Base-by-base conservation (phyloP, 768 basidiomycete species). In the Rhodosporidiobolus odoratus region DNA sequence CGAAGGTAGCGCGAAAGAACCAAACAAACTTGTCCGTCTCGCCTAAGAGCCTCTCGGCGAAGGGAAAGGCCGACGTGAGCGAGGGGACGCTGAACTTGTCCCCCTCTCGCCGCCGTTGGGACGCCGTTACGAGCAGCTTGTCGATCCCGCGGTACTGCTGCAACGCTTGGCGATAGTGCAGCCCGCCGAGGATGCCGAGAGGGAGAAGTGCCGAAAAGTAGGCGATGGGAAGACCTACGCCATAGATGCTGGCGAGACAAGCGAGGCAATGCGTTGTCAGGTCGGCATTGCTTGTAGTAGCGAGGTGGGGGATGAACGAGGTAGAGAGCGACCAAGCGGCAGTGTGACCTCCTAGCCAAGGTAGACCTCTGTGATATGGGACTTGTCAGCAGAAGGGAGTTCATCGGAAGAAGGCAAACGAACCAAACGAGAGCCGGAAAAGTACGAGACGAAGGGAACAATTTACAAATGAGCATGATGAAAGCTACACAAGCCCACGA, bases 391-490 rank as follows among this genome's bases (percentile, higher is more conserved):
- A 7, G 35, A 15, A n/a, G 23, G 25, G 15, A 13, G 37, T 23
- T 3, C 12, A 10, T 4, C 40, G n/a, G 12, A 19, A 32, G 10
- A 47, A 10, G 15, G 15, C 38, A 34, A 47, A 57, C 13, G 37
- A 30, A 34, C 19, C 43, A 47, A 27, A 59, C 35, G 43, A 45
- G 47, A 30, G 65, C 37, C 13, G 48, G n/a, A 50, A 50, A 8
- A 50, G 48, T 9, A 8, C 21, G 48, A 1, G n/a, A 19, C n/a
- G n/a, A 25, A 21, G 15, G 12, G 25, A 9, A 21, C 3, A 40
- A 41, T 54, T 58, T n/a, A 71, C 65, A 30, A 1, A 30, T 34
- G n/a, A 66, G 40, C 63, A 71, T 64, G 13, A 63, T 35, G 4
- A 66, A 3, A 2, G 65, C 65, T 5, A 66, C 41, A 3, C 32